Conservation (phyloP, 305 asterid genomes). For the Fraxinus paxiana region DNA sequence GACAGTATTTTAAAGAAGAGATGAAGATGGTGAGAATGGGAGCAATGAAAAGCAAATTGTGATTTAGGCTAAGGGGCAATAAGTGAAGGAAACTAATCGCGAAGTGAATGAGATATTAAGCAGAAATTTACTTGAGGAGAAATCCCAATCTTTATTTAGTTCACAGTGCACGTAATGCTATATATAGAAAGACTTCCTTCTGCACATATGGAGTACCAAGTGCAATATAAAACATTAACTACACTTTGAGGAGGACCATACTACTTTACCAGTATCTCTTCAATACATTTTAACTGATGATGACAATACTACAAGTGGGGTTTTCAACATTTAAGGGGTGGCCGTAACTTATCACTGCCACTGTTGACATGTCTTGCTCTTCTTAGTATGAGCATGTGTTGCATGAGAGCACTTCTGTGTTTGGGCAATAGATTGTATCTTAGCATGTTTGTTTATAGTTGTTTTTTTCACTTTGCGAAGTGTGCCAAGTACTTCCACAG, state of each 20-base stretch:
- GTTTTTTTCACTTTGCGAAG: neutral
- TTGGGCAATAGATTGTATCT: neutral
- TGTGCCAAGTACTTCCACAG: slow-evolving; percentile 6
- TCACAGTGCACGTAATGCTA: neutral
- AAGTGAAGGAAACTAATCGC: neutral
- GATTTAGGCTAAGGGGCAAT: neutral
- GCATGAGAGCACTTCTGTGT: neutral
- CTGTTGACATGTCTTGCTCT: slow-evolving; percentile 15
- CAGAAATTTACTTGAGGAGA: neutral
- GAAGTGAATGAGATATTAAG: neutral
- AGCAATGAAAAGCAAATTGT: neutral
- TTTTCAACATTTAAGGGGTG: neutral
- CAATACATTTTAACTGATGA: neutral
- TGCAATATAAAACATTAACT: neutral
- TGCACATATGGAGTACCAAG: neutral
- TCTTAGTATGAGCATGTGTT: neutral
- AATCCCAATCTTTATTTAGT: neutral
- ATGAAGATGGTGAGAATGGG: neutral
- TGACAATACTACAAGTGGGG: neutral
- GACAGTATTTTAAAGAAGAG: neutral
- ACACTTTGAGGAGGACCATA: neutral
- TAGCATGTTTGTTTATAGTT: neutral
- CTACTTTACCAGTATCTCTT: neutral
- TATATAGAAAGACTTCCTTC: neutral
- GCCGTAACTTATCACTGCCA: neutral